phyloP scores from a whole-genome alignment of 768 basidiomycete species.

The Lyophyllum atratum region DNA sequence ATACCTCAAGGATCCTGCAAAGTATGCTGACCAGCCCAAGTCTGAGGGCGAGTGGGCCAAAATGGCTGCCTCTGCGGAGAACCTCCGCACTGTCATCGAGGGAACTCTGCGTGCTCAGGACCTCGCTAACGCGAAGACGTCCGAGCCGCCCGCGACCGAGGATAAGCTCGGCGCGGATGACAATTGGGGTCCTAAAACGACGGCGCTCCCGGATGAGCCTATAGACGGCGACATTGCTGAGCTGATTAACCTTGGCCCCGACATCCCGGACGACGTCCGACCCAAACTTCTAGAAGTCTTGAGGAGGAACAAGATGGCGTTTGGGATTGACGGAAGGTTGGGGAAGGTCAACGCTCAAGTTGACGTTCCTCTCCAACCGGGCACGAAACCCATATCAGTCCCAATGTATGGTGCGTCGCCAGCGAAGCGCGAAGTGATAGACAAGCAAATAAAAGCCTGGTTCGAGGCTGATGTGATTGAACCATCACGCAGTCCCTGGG shows the following conservation, averaged over 20 bases:
- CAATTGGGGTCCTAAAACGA: conserved; percentile 28
- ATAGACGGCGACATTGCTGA: neutral
- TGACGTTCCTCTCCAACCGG: conserved; percentile 25
- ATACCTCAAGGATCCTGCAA: neutral
- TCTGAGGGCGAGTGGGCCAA: neutral
- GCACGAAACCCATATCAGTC: conserved; percentile 25
- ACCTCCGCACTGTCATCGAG: neutral
- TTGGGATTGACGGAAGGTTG: neutral
- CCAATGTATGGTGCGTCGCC: too few relatives aligned
- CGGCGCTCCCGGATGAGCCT: conserved; percentile 18
- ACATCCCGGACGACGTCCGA: neutral
- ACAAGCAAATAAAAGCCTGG: too few relatives aligned
- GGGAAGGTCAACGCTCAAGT: conserved; percentile 22
- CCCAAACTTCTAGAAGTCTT: conserved; percentile 16
- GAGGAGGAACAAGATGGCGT: neutral
- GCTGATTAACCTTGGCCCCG: neutral
- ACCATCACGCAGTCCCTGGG: conserved; percentile 40
- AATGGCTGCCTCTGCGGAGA: neutral
- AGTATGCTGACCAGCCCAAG: neutral
- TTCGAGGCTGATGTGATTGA: conserved; percentile 43
- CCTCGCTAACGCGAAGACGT: neutral
- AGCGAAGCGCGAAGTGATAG: conserved; percentile 27
- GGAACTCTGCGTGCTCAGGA: neutral
- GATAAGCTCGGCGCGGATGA: conserved; percentile 20
- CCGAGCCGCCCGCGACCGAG: conserved; percentile 13